A percentile compares a stretch with the other conserved stretches of the same genome.
phyloP scores from a whole-genome alignment of 192 early-diverging fungal species.

The Entomortierella lignicola region DNA sequence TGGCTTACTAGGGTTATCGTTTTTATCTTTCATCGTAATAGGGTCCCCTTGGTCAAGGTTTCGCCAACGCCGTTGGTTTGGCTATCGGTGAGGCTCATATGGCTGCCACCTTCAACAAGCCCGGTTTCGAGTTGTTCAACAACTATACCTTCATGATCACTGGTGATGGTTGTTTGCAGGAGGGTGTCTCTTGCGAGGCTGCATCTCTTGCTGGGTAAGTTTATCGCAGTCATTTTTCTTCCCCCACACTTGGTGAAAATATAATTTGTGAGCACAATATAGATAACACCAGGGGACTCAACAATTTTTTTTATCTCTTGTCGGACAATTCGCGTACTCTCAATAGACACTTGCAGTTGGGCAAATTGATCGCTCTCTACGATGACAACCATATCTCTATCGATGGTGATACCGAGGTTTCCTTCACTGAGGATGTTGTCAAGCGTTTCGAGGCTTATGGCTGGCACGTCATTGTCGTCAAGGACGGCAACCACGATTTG shows the following conservation, averaged over 20 bases:
- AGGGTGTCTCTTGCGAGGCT: conserved; percentile 95
- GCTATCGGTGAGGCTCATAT: conserved; percentile 91
- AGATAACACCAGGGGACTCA: neutral
- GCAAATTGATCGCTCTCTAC: conserved; percentile 96
- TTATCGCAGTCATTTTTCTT: neutral
- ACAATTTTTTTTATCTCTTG: conserved; percentile 12
- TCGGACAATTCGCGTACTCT: neutral
- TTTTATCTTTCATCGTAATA: conserved; percentile 3
- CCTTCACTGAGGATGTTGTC: conserved; percentile 95
- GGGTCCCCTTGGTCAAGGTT: conserved; percentile 67
- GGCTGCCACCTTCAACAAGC: conserved; percentile 92
- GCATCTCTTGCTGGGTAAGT: conserved; percentile 89
- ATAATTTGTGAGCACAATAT: conserved; percentile 2
- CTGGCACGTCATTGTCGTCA: conserved; percentile 87
- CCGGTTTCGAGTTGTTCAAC: conserved; percentile 87
- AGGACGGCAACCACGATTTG: conserved; percentile 88
- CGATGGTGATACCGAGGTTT: conserved; percentile 86
- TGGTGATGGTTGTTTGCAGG: conserved; percentile 99
- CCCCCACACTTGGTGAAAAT: conserved; percentile 6
- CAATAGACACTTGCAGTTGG: conserved; percentile 84
- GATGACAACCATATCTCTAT: conserved; percentile 98
- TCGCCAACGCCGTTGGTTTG: conserved; percentile 94
- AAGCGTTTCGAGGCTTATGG: conserved; percentile 94
- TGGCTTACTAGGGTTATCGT: neutral
- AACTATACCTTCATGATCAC: conserved; percentile 89